phyloP scores from a whole-genome alignment of 2,329 filamentous ascomycete genomes.

The Aspergillus udagawae region DNA sequence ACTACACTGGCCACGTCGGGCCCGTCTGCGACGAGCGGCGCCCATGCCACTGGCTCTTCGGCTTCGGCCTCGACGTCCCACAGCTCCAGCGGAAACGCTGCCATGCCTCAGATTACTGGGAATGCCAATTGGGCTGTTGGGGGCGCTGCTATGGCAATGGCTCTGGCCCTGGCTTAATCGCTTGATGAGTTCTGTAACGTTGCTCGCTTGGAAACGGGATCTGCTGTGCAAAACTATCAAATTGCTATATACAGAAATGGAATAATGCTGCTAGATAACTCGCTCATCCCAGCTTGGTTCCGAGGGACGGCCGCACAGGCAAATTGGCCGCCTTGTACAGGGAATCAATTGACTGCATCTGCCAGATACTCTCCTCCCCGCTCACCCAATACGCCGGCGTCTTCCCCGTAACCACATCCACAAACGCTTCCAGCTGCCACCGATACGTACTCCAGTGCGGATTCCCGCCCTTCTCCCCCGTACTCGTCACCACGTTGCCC shows the following conservation, averaged over 20 bases:
- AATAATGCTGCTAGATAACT: too few species aligned
- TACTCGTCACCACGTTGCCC: constrained; percentile 23
- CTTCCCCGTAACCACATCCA: constrained; percentile 40
- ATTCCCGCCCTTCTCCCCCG: constrained; percentile 25
- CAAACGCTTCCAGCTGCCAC: constrained; percentile 49
- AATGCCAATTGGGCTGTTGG: constrained; percentile 21
- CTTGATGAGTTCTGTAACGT: not conserved
- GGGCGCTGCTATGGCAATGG: constrained; percentile 24
- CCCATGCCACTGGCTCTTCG: constrained; percentile 1
- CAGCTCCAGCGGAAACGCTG: constrained; percentile 18
- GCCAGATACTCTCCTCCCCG: constrained; percentile 41
- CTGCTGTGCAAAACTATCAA: not conserved
- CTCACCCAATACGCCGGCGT: constrained; percentile 35
- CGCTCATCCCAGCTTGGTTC: not conserved
- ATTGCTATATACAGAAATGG: not conserved
- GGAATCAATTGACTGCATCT: constrained; percentile 35
- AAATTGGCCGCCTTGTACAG: constrained; percentile 19
- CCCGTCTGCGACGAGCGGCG: constrained; percentile 9
- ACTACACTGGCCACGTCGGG: constrained; percentile 13
- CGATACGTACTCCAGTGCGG: constrained; percentile 45
- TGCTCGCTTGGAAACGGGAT: not conserved
- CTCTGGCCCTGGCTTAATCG: constrained; percentile 23
- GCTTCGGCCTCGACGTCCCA: constrained; percentile 9
- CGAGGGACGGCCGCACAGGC: constrained; percentile 11
- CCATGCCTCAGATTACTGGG: constrained; percentile 15